phyloP scores from a whole-genome alignment of 352 stramenopile species.

The Pythium myriotylum region DNA sequence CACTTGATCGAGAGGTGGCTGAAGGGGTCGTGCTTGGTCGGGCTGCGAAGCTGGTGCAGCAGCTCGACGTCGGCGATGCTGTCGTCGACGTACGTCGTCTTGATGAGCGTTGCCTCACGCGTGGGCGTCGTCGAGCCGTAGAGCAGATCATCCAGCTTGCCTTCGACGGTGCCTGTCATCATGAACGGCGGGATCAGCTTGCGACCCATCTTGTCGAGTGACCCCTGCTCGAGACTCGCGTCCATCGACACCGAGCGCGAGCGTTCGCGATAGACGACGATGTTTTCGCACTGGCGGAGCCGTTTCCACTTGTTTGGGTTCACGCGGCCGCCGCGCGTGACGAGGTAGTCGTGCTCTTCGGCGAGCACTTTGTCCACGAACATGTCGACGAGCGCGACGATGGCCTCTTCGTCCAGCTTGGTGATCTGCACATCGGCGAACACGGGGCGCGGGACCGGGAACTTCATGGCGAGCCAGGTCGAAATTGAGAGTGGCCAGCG shows the following conservation, averaged over 20 bases:
- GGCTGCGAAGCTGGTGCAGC: constrained; percentile 35
- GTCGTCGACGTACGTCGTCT: constrained; percentile 34
- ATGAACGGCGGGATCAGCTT: constrained; percentile 17
- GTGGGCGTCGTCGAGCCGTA: constrained; percentile 18
- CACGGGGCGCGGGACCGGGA: constrained; percentile 11
- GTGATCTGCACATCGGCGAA: constrained; percentile 8
- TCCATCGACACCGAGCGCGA: background rate
- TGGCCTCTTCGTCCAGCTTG: background rate
- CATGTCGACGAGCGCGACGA: constrained; percentile 6
- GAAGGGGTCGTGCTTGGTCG: constrained; percentile 37
- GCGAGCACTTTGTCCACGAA: constrained; percentile 14
- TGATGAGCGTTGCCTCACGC: constrained; percentile 15
- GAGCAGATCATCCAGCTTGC: constrained; percentile 15
- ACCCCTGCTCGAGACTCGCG: background rate
- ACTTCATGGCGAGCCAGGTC: constrained; percentile 4
- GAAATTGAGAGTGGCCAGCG: too few relatives aligned
- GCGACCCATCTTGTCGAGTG: background rate
- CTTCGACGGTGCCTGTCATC: constrained; percentile 7
- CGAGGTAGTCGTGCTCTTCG: constrained; percentile 8
- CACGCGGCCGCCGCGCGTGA: constrained; percentile 35
- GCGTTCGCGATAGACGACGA: constrained; percentile 8
- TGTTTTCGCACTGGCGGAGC: constrained; percentile 1
- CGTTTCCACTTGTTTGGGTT: constrained; percentile 24
- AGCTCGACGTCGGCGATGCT: constrained; percentile 41
- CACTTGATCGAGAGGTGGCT: constrained; percentile 29